Percentiles rank a stretch among this genome's conserved stretches.
These are phyloP conservation scores for Candida wancherniae DNA, from an alignment of 805 yeast genomes.

Conservation along the genomic window DNA sequence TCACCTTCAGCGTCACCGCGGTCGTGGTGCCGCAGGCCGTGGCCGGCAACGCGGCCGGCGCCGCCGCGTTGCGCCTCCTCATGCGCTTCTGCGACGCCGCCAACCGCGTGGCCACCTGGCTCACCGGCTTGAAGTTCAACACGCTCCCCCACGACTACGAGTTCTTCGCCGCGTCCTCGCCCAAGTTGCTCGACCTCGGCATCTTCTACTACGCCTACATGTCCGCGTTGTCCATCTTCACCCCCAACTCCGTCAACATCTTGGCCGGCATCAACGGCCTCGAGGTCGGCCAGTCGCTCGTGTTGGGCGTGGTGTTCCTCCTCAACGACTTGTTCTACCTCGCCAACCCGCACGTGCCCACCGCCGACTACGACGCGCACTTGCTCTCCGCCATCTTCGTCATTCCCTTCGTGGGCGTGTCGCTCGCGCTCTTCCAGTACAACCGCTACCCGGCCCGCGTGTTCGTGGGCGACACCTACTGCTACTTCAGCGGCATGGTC, in stretches of 20 bases:
- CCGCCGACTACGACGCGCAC: slow-evolving; percentile 72
- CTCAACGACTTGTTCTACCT: slow-evolving; percentile 74
- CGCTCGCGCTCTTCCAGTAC: slow-evolving; percentile 66
- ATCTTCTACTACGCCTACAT: slow-evolving; percentile 77
- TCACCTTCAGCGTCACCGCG: slow-evolving; percentile 89
- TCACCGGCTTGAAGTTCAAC: slow-evolving; percentile 37
- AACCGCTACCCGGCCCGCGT: slow-evolving; percentile 92
- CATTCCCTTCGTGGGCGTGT: slow-evolving; percentile 83
- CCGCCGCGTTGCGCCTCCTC: slow-evolving; percentile 18
- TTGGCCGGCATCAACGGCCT: slow-evolving; percentile 95
- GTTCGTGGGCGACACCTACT: slow-evolving; percentile 97
- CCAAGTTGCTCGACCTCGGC: slow-evolving; percentile 69
- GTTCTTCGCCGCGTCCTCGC: slow-evolving; percentile 29
- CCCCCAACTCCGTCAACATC: slow-evolving; percentile 94
- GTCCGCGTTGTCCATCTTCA: slow-evolving; percentile 87
- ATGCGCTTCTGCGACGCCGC: slow-evolving; percentile 22
- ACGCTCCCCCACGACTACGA: slow-evolving; percentile 32
- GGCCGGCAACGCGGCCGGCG: slow-evolving; percentile 30
- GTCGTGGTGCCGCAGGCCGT: slow-evolving; percentile 76
- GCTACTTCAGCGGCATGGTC: slow-evolving; percentile 98
- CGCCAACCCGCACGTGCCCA: slow-evolving; percentile 35
- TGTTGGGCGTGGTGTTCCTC: slow-evolving; percentile 65
- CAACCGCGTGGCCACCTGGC: slow-evolving; percentile 26
- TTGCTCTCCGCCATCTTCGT: slow-evolving; percentile 72
- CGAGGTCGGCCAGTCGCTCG: slow-evolving; percentile 91